Evolutionary conservation across 2,329 filamentous ascomycete species (phyloP).

Genomic region (Hyphodiscus sp.): DNA sequence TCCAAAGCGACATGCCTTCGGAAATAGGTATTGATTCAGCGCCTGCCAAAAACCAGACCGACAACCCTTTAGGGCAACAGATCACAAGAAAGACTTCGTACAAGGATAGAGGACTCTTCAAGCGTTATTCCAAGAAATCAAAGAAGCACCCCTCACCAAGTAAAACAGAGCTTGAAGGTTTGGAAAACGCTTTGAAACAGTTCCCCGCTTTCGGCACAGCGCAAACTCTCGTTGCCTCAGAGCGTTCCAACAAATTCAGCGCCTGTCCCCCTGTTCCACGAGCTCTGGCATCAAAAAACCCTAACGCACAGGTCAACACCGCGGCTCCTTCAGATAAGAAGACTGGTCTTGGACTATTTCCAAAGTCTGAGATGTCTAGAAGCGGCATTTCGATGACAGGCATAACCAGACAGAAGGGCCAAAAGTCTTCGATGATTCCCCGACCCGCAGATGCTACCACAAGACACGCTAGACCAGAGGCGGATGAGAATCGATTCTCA

Average conservation of each 20-base stretch:
- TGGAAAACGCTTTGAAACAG: constrained; percentile 3
- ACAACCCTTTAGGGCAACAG: constrained; percentile 1
- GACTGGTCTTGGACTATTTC: not conserved
- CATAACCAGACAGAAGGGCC: not conserved
- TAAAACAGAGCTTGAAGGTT: constrained; percentile 20
- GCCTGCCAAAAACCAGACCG: not conserved
- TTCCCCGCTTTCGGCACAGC: not conserved
- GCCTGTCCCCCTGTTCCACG: not conserved
- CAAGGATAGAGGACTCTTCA: not conserved
- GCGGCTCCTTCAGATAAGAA: not conserved
- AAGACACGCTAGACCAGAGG: constrained; percentile 1
- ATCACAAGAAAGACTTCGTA: constrained; percentile 11
- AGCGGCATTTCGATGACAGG: not conserved
- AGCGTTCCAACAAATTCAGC: not conserved
- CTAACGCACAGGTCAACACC: constrained; percentile 5
- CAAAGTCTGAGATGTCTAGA: not conserved
- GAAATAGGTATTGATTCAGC: constrained; percentile 7
- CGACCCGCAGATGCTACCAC: not conserved
- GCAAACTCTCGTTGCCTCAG: not conserved
- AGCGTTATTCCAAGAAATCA: constrained; percentile 5
- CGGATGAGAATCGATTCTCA: constrained; percentile 1
- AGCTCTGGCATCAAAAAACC: constrained; percentile 9
- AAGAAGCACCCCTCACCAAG: constrained; percentile 26
- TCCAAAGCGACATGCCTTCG: not conserved
- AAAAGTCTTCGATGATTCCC: not conserved